Conservation (phyloP, 805 yeast genomes). For the Barnettozyma pratensis region DNA sequence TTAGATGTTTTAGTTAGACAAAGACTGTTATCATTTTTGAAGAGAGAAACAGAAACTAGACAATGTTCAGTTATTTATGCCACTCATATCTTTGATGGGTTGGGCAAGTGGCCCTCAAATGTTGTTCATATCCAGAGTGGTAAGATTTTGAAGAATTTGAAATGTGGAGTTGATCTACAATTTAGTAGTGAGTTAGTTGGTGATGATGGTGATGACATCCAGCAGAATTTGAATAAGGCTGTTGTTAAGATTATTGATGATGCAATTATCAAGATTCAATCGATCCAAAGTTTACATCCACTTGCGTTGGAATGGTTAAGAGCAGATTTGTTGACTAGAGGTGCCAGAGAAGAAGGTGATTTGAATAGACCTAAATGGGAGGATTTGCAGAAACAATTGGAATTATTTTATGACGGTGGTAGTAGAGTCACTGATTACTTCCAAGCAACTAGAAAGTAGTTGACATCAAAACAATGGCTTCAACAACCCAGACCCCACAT, state of each 20-base stretch:
- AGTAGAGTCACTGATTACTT: conserved; percentile 44
- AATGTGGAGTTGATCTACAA: conserved; percentile 29
- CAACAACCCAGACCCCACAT: not conserved
- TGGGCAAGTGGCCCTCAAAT: conserved; percentile 85
- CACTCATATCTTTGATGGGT: conserved; percentile 95
- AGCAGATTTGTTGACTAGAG: conserved; percentile 37
- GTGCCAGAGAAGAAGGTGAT: conserved; percentile 48
- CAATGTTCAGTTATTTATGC: conserved; percentile 82
- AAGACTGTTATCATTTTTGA: conserved; percentile 63
- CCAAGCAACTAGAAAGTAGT: conserved; percentile 38
- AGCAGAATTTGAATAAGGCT: conserved; percentile 17
- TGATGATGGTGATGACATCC: conserved; percentile 19
- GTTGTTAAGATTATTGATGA: conserved; percentile 15
- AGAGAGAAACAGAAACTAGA: conserved; percentile 65
- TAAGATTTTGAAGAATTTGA: conserved; percentile 32
- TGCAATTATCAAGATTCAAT: conserved; percentile 30
- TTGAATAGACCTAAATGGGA: conserved; percentile 51
- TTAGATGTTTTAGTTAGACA: conserved; percentile 88
- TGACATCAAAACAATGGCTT: not conserved
- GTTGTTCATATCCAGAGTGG: conserved; percentile 78
- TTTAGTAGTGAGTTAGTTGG: conserved; percentile 16
- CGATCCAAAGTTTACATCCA: conserved; percentile 60
- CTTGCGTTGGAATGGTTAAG: conserved; percentile 65
- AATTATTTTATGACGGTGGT: conserved; percentile 38
- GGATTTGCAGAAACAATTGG: conserved; percentile 42